Evolutionary conservation across 371 early-diverging fungal genomes (phyloP).

Genomic region (Mortierella sp.): DNA sequence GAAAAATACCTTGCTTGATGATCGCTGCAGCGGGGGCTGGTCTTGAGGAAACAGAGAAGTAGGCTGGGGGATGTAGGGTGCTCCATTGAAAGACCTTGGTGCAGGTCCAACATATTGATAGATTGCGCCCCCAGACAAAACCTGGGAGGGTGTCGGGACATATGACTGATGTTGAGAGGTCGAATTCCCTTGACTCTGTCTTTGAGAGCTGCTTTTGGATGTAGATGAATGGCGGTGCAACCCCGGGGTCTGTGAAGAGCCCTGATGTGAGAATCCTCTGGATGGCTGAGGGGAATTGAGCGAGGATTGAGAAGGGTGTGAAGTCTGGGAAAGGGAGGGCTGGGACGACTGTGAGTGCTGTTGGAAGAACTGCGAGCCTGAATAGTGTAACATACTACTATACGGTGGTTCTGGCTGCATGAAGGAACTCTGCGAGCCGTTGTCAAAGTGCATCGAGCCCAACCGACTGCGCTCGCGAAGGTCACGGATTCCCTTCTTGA

Average conservation of each 20-base stretch:
- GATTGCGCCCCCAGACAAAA: constrained; percentile 20
- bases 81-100: constrained; percentile 4
- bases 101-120: constrained; percentile 38
- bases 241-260: constrained; percentile 23
- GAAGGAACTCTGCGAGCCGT: constrained; percentile 44
- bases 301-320: constrained; percentile 37
- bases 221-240: constrained; percentile 33
- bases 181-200: constrained; percentile 15
- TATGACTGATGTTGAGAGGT: constrained; percentile 1
- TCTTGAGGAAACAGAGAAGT: constrained; percentile 21
- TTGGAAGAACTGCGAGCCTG: constrained; percentile 50
- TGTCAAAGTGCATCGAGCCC: constrained; percentile 54
- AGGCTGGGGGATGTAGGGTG: constrained; percentile 16
- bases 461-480: constrained; percentile 49
- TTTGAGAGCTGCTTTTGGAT: constrained; percentile 10
- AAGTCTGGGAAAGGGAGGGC: constrained; percentile 30
- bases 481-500: constrained; percentile 58
- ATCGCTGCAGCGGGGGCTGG: constrained; percentile 13
- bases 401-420: constrained; percentile 55
- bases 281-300: constrained; percentile 18
- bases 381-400: constrained; percentile 42
- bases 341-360: constrained; percentile 47
- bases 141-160: constrained; percentile 36
- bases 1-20: constrained; percentile 25
- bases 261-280: constrained; percentile 15